Conservation (phyloP, 805 yeast genomes). For the fission yeast (Schizosaccharomyces pombe) region DNA sequence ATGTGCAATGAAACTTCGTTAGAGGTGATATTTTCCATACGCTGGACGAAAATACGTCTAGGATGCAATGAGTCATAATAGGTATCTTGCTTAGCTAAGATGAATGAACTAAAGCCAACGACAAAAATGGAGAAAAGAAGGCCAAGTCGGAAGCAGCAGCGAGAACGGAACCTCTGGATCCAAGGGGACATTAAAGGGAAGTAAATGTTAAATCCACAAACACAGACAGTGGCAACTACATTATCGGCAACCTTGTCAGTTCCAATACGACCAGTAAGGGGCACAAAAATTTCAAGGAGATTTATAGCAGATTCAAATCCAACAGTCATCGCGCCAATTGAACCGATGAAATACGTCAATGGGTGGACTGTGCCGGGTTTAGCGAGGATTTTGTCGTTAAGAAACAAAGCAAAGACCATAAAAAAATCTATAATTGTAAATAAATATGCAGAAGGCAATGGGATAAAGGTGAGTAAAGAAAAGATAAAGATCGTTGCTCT, state of each 20-base stretch:
- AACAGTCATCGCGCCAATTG: neutral
- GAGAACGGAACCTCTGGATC: neutral
- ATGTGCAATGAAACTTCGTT: neutral
- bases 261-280: slow-evolving; percentile 4
- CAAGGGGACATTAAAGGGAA: neutral
- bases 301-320: neutral
- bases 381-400: neutral
- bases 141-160: neutral
- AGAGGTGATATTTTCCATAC: slow-evolving; percentile 1
- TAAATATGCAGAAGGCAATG: neutral
- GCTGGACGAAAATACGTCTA: slow-evolving; percentile 2
- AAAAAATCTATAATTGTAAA: neutral
- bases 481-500: neutral
- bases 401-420: neutral
- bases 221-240: neutral
- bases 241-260: neutral
- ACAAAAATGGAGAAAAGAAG: neutral
- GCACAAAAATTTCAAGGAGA: slow-evolving; percentile 4
- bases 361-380: neutral
- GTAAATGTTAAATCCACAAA: neutral
- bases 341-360: neutral
- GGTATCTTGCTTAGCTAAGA: neutral
- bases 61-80: slow-evolving; percentile 3
- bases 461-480: neutral
- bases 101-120: neutral